These are phyloP conservation scores for Hamamelis virginiana DNA, from an alignment of 164 flowering plant genomes.

Conservation along the genomic window DNA sequence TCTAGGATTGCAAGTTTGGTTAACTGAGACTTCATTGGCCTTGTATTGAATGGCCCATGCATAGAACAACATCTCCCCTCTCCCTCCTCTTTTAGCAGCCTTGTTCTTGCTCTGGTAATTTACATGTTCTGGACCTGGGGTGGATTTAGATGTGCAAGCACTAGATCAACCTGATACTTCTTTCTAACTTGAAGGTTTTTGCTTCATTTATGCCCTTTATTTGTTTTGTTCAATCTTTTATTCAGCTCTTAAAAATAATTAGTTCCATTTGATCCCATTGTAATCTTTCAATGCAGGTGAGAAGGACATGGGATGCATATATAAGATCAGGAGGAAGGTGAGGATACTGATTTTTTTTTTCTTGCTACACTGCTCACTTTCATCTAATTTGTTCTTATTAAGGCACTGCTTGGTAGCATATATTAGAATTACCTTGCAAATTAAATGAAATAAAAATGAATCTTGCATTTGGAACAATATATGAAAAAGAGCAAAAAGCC, in stretches of 20 bases:
- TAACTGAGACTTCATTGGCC: neutral
- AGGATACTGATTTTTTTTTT: slow-evolving; percentile 7
- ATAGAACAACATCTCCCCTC: neutral
- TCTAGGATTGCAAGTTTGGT: neutral
- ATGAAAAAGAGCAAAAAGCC: too few relatives aligned
- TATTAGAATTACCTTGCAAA: neutral
- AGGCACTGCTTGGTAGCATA: neutral
- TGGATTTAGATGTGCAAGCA: neutral
- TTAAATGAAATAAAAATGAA: neutral
- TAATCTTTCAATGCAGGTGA: slow-evolving; percentile 53
- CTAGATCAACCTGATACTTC: neutral
- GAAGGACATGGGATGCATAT: slow-evolving; percentile 96
- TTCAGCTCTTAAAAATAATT: neutral
- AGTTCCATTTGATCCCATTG: too few relatives aligned
- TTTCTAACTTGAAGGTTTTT: neutral
- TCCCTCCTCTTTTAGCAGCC: neutral
- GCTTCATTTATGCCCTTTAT: neutral
- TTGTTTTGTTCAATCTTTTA: neutral
- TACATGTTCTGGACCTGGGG: neutral
- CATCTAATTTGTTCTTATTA: neutral
- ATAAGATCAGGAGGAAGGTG: slow-evolving; percentile 95
- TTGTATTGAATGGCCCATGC: neutral
- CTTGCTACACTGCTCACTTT: neutral
- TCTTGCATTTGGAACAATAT: too few relatives aligned
- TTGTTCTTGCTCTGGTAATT: neutral